Base-by-base conservation (phyloP, 1,284 basidiomycete genomes). In the Erythrobasidium hasegawianum region DNA sequence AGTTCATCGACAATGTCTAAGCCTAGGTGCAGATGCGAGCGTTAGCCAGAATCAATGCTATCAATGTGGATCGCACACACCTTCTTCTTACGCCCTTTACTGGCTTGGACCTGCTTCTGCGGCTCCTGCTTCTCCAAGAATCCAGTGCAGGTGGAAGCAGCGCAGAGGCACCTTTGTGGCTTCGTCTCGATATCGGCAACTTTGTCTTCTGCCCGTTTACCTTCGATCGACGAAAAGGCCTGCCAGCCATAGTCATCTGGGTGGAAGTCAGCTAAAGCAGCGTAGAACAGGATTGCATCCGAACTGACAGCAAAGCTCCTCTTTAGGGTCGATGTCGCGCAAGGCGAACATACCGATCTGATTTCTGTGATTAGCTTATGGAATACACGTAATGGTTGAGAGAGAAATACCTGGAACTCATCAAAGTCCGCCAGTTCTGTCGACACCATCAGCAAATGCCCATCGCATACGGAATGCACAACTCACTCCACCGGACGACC, bases 361-460 rank as follows among this genome's bases (percentile, higher is more conserved):
- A 7, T 4, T 16, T 26, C 3, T 20, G n/a, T 18, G 1, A 41
- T 1, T 11, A 27, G 1, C 16, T 16, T 14, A 29, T 2, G 22
- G 16, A 40, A 14, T 7, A 47, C 16, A 13, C 7, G 0, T n/a
- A 1, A 24, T 7, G 22, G 16, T 20, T 40, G 69, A 76, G 73
- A 8, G 78, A 11, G 5, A 33, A 11, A 77, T 7, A 79, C 75
- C 69, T 81, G 78, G 62, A 74, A 80, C 72, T 81, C 80, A 52
- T 81, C 79, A 50, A 72, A 71, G 5, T 76, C 77, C 14, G 72
- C 71, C n/a, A 74, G 41, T 72, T 74, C 10, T 71, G 72, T n/a
- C 65, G 67, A 47, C 71, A 62, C 45, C 40, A 24, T 38, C 58
- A 60, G 45, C 22, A 26, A 14, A 24, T 22, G 10, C 16, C 29